These are phyloP conservation scores for Monosiga brevicollis DNA, from an alignment of 78 protist genomes.

Conservation along the genomic window DNA sequence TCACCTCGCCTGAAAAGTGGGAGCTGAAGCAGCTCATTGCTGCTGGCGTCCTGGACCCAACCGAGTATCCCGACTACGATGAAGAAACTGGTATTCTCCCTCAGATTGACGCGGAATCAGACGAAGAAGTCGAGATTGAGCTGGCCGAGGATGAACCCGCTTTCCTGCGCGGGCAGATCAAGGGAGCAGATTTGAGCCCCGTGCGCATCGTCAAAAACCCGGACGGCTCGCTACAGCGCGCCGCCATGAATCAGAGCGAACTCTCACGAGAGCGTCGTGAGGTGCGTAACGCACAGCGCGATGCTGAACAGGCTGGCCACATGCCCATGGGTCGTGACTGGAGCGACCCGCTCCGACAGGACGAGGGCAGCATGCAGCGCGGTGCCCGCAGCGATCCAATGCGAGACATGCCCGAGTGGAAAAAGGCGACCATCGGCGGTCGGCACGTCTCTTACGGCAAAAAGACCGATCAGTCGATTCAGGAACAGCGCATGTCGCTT, in stretches of 20 bases:
- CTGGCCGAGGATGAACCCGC: constrained; percentile 78
- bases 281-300: constrained; percentile 59
- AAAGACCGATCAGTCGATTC: constrained; percentile 40
- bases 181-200: constrained; percentile 60
- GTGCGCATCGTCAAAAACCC: constrained; percentile 87
- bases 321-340: constrained; percentile 41
- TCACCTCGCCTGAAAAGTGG: constrained; percentile 80
- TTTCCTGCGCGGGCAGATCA: constrained; percentile 66
- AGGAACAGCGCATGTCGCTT: constrained; percentile 78
- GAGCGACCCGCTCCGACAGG: constrained; percentile 74
- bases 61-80: constrained; percentile 56
- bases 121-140: constrained; percentile 86
- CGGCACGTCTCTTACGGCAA: constrained; percentile 27
- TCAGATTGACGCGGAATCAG: constrained; percentile 20
- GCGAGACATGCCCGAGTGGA: constrained; percentile 67
- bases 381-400: constrained; percentile 14
- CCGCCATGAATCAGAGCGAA: constrained; percentile 71
- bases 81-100: constrained; percentile 45
- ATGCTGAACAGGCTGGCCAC: constrained; percentile 23
- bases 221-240: constrained; percentile 87
- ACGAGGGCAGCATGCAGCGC: constrained; percentile 33
- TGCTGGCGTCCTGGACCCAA: constrained; percentile 55
- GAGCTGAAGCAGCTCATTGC: constrained; percentile 72
- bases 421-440: constrained; percentile 8
- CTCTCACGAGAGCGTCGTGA: constrained; percentile 85